phyloP scores from a whole-genome alignment of 2,329 filamentous ascomycete species.

The Ophiocordyceps australis region DNA sequence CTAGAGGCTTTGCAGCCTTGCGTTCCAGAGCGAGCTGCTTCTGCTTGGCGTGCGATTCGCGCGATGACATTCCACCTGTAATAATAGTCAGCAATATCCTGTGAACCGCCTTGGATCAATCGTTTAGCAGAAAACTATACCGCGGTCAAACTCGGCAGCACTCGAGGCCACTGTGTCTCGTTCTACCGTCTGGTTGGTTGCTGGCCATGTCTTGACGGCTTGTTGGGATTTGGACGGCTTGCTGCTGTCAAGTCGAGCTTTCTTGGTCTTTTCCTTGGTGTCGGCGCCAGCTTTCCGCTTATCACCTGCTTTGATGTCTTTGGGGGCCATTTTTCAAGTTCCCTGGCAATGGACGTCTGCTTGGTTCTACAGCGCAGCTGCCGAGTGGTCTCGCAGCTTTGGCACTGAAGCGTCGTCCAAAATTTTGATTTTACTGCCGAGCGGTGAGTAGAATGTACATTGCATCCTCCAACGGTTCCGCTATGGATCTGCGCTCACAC shows the following conservation, averaged over 20 bases:
- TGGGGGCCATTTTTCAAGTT: conserved; percentile 37
- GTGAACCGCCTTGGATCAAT: no score
- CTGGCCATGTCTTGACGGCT: conserved; percentile 14
- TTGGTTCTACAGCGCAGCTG: no score
- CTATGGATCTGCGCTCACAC: conserved; percentile 7
- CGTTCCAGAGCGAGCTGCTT: conserved; percentile 76
- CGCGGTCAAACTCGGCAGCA: no score
- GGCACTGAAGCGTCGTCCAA: conserved; percentile 2
- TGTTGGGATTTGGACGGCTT: conserved; percentile 13
- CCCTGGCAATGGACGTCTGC: no score
- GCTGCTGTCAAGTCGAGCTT: conserved; percentile 23
- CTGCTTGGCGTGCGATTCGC: conserved; percentile 85
- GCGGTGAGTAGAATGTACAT: conserved; percentile 12
- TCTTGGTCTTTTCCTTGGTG: conserved; percentile 30
- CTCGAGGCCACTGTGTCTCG: no score
- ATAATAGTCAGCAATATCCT: not conserved
- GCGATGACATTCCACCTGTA: conserved; percentile 30
- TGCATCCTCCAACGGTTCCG: no score
- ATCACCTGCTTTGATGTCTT: conserved; percentile 23
- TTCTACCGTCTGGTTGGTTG: no score
- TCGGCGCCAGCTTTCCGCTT: conserved; percentile 37
- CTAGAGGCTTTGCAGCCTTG: conserved; percentile 82
- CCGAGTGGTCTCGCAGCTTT: no score
- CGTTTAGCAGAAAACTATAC: no score
- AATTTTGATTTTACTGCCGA: conserved; percentile 14